Conservation (phyloP, 495 filamentous ascomycete genomes). For the Usnea hakonensis region DNA sequence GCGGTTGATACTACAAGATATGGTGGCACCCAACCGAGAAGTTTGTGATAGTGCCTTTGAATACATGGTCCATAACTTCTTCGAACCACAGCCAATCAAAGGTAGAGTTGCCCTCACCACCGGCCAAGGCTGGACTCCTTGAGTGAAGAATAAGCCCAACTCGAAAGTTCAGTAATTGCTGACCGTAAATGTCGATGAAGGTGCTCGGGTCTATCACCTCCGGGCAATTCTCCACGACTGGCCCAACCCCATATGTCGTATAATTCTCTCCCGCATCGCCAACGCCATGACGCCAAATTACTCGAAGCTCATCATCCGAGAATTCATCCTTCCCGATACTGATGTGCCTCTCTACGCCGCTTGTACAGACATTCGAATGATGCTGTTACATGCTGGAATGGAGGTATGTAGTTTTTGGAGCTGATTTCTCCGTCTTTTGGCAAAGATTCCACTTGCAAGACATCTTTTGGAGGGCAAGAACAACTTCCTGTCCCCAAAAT, state of each 20-base stretch:
- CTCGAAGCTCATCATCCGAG: conserved; percentile 23
- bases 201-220: conserved; percentile 36
- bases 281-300: conserved; percentile 14
- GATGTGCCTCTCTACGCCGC: conserved; percentile 19
- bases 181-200: neutral
- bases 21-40: conserved; percentile 3
- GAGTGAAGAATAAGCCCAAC: neutral
- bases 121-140: neutral
- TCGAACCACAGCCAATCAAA: conserved; percentile 30
- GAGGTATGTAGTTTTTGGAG: too few relatives aligned
- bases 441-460: too few relatives aligned
- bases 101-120: conserved; percentile 15
- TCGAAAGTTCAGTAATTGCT: neutral
- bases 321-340: conserved; percentile 24
- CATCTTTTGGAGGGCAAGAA: too few relatives aligned
- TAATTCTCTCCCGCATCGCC: conserved; percentile 27
- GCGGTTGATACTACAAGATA: conserved; percentile 25
- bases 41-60: conserved; percentile 13
- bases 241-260: conserved; percentile 34
- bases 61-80: conserved; percentile 25
- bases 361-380: conserved; percentile 25
- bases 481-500: too few relatives aligned
- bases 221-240: conserved; percentile 43
- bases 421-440: too few relatives aligned
- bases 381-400: conserved; percentile 24